Base-by-base conservation (phyloP, 1,284 basidiomycete species). In the Leucoagaricus sp. region DNA sequence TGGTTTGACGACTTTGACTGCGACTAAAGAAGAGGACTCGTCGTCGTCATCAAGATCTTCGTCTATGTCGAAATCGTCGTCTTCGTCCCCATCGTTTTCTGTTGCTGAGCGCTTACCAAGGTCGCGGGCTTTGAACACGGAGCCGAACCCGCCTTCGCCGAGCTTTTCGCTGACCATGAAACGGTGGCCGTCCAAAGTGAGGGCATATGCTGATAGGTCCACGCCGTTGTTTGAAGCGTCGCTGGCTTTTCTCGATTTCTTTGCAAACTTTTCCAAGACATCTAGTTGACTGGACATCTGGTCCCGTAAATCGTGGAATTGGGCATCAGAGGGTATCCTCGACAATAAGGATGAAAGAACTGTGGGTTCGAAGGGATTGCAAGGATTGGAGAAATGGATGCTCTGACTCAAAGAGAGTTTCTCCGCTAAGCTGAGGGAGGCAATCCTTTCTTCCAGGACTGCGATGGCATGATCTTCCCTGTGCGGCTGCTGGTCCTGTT, bases 71-170 rank as follows among this genome's bases (percentile, higher is more conserved):
- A 40, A 17, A 15, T 55, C 74, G 8, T 81, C 78, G 6, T 84
- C 83, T 7, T 82, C 78, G 7, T 73, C 71, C 4, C 71, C 80
- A 7, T 74, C 74, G 13, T 81, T 79, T 1, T 83, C 83, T 13
- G 79, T 74, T 4, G 71, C 68, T 9, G 67, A 58, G 31, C 68
- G 68, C 19, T 71, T 69, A n/a, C 80, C 80, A n/a, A 83, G 65
- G 63, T 86, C 84, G 57, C 81, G 79, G 4, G 89, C 94, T 58
- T 87, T 85, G 76, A 97, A 99, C 9, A 99, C 97, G 2, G 91
- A 85, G 0, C 96, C 97, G 65, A 95, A 99, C 0, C 95, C 95
- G 5, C 97, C 97, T 75, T 99, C 96, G 4, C 97, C 97, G 21
- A 99, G 81, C 72, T 98, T 98, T 61, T 89, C 89, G 4, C 79